These are phyloP conservation scores for Magnusiomyces fungicola DNA, from an alignment of 1,139 yeast species.

Conservation along the genomic window DNA sequence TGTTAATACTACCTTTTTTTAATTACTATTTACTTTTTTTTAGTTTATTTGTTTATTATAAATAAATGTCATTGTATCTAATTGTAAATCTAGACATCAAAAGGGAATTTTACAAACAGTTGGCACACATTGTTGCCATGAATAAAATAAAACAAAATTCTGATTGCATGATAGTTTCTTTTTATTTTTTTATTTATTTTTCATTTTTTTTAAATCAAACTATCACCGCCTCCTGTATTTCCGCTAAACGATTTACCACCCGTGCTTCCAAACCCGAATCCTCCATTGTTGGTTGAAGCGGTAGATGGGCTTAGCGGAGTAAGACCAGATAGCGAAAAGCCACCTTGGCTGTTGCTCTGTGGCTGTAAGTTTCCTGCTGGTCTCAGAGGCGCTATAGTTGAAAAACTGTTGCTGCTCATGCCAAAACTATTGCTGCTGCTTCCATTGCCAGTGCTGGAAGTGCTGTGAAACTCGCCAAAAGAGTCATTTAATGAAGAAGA, in stretches of 20 bases:
- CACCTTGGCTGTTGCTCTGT: neutral
- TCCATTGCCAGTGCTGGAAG: no score
- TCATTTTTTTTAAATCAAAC: neutral
- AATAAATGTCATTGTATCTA: no score
- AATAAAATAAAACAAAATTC: neutral
- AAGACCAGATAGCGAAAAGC: neutral
- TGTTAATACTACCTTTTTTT: no score
- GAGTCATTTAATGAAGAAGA: neutral
- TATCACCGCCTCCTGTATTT: neutral
- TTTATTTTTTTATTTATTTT: neutral
- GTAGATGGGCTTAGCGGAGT: neutral
- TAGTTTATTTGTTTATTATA: no score
- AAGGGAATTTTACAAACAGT: neutral
- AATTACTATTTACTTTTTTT: neutral
- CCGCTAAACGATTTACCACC: neutral
- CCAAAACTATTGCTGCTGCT: neutral
- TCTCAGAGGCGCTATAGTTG: neutral
- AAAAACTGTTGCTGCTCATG: neutral
- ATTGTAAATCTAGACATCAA: no score
- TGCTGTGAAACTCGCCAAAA: slow-evolving; percentile 1
- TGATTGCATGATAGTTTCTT: neutral
- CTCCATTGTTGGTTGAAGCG: neutral
- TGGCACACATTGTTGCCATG: neutral
- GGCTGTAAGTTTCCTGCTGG: neutral
- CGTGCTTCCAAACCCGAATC: neutral